Evolutionary conservation across 225 moss, liverwort and hornwort species (phyloP), one percentile per base, ranked within the genome.

Genomic region (Antitrichia curtipendula): DNA sequence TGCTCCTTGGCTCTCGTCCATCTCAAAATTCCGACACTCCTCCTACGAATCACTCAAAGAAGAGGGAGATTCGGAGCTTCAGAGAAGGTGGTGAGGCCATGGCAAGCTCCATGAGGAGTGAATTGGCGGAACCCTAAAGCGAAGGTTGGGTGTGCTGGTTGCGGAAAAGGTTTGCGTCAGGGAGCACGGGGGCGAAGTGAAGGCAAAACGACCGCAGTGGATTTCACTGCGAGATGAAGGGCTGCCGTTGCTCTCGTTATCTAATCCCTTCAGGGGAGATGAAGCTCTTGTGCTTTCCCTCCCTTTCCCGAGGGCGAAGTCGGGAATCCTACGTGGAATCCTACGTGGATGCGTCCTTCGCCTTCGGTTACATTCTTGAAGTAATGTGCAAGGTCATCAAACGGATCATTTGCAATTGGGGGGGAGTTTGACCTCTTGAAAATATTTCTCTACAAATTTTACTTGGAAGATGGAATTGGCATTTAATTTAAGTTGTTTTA

Each of bases 201-300:
- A 61, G 69, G 80, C 45, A 18, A 81, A 75, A 65, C 75, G 31
- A 47, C 57, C 49, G 82, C 61, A n/a, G 61, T 61, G 70, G 36
- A 49, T 49, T 87, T 90, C 88, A 86, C 78, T 72, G 45, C 63
- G 54, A 86, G 88, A 86, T 65, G 90, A 88, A 88, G 86, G 90
- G 90, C 86, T 88, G 86, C 86, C 57, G 86, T 90, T 86, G 90
- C 82, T 63, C 72, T 58, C 18, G 54, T 70, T 79, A 85, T 86
- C 86, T 28, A 36, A 65, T 73, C 83, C 83, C 59, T 45, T 23
- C 15, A 5, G 28, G 8, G 29, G 56, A 50, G 34, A 34, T 23
- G 36, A 53, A 36, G 36, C 36, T 76, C 12, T 29, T 5, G 8
- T 12, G 27, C 83, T 18, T 77, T 56, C 50, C 59, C 32, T 10